phyloP scores from a whole-genome alignment of 306 rosid species.

The Gastrolobium villosum region DNA sequence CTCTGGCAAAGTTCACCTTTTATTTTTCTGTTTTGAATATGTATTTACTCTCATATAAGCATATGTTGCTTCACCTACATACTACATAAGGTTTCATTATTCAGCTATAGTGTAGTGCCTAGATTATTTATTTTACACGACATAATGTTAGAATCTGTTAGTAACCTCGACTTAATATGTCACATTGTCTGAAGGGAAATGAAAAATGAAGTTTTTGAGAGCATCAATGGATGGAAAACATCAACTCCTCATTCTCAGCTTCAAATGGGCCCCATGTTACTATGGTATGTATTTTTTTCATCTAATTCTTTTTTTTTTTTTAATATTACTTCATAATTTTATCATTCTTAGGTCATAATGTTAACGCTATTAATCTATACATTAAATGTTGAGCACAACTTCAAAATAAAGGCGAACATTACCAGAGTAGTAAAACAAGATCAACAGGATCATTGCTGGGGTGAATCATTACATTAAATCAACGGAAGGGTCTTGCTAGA shows the following conservation, averaged over 20 bases:
- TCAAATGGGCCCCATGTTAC: neutral
- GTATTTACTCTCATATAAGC: neutral
- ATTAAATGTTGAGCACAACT: neutral
- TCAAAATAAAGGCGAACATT: neutral
- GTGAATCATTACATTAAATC: neutral
- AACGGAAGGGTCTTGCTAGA: neutral
- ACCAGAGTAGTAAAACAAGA: neutral
- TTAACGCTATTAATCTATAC: neutral
- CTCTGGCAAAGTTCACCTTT: too few species aligned
- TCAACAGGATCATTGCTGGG: slow-evolving; percentile 17
- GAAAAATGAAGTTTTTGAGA: too few species aligned
- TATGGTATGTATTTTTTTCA: neutral
- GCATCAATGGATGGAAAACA: neutral
- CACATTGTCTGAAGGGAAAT: too few species aligned
- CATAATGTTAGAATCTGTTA: neutral
- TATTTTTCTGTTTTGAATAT: too few species aligned
- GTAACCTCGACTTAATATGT: neutral
- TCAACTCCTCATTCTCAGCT: neutral
- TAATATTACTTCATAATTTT: neutral
- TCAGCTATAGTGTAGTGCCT: neutral
- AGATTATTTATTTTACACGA: too few species aligned
- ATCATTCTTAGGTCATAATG: neutral
- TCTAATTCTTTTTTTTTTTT: neutral
- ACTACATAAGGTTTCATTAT: neutral
- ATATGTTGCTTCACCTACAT: neutral